A percentile compares a stretch with the other conserved stretches of the same genome.
phyloP scores from a whole-genome alignment of 2,329 filamentous ascomycete genomes.

The Coleophoma crateriformis region DNA sequence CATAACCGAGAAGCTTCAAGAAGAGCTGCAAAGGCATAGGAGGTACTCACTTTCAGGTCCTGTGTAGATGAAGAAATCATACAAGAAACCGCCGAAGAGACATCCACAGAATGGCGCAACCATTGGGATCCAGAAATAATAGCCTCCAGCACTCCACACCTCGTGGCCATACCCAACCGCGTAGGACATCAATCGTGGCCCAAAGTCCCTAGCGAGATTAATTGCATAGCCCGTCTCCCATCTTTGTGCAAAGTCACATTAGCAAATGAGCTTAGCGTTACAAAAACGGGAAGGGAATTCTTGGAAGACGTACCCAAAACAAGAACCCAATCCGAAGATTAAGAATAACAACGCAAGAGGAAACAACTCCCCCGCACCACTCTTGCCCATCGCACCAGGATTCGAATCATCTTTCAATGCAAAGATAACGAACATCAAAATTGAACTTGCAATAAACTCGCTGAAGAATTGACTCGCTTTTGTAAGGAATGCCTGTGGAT shows the following conservation, averaged over 20 bases:
- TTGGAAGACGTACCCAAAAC: conserved; percentile 41
- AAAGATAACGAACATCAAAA: conserved; percentile 69
- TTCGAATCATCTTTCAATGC: conserved; percentile 54
- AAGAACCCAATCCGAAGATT: conserved; percentile 67
- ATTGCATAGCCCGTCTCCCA: conserved; percentile 76
- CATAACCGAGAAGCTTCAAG: no score
- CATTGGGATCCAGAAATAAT: conserved; percentile 76
- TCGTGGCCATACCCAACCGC: conserved; percentile 62
- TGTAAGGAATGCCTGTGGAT: conserved; percentile 61
- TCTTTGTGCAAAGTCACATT: conserved; percentile 22
- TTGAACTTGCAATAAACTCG: conserved; percentile 61
- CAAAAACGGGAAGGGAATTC: neutral
- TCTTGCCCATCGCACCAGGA: conserved; percentile 37
- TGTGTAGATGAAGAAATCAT: conserved; percentile 64
- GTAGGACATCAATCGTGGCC: conserved; percentile 60
- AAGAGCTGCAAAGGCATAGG: no score
- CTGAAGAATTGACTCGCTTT: conserved; percentile 65
- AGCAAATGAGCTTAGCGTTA: neutral
- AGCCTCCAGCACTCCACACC: conserved; percentile 61
- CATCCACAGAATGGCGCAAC: conserved; percentile 64
- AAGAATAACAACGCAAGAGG: conserved; percentile 65
- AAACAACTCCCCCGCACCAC: conserved; percentile 49
- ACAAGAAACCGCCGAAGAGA: conserved; percentile 58
- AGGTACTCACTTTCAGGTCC: conserved; percentile 43
- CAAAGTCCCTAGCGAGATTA: conserved; percentile 68